Conservation (phyloP, 164 flowering plant species). For the Stephania cephalantha region DNA sequence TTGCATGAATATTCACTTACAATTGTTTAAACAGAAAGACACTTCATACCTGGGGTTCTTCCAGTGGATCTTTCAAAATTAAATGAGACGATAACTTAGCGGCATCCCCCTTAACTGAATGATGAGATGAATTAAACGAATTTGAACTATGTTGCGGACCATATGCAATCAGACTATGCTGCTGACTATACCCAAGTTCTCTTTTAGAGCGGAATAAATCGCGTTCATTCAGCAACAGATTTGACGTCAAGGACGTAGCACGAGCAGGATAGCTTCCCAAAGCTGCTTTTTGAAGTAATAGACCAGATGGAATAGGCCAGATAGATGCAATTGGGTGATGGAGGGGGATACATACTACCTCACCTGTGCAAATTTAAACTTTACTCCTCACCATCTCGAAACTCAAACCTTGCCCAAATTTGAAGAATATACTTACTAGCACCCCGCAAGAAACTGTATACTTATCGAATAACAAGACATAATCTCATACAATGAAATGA, state of each 20-base stretch:
- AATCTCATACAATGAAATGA: too few species aligned
- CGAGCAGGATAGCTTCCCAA: slow-evolving; percentile 38
- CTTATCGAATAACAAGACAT: background rate
- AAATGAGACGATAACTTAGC: slow-evolving; percentile 62
- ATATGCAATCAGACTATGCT: slow-evolving; percentile 22
- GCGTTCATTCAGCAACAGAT: slow-evolving; percentile 33
- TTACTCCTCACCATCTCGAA: background rate
- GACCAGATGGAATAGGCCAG: slow-evolving; percentile 92
- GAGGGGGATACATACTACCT: slow-evolving; percentile 61
- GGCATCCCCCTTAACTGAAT: slow-evolving; percentile 33
- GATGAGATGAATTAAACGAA: slow-evolving; percentile 27
- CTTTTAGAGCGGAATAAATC: slow-evolving; percentile 47
- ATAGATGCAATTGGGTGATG: slow-evolving; percentile 57
- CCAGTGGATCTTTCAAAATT: slow-evolving; percentile 68
- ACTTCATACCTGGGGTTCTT: slow-evolving; percentile 67
- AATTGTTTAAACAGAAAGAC: background rate
- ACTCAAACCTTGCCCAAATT: background rate
- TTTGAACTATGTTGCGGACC: slow-evolving; percentile 40
- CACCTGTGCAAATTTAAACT: slow-evolving; percentile 43
- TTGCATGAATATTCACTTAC: background rate
- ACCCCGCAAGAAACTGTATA: too few species aligned
- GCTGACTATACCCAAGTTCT: slow-evolving; percentile 58
- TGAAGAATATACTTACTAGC: background rate
- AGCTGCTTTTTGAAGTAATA: slow-evolving; percentile 65
- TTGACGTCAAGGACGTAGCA: slow-evolving; percentile 37